A percentile compares a stretch with the other conserved stretches of the same genome.
Conservation (phyloP, 257 asterid genomes). For the Jacaranda copaia region DNA sequence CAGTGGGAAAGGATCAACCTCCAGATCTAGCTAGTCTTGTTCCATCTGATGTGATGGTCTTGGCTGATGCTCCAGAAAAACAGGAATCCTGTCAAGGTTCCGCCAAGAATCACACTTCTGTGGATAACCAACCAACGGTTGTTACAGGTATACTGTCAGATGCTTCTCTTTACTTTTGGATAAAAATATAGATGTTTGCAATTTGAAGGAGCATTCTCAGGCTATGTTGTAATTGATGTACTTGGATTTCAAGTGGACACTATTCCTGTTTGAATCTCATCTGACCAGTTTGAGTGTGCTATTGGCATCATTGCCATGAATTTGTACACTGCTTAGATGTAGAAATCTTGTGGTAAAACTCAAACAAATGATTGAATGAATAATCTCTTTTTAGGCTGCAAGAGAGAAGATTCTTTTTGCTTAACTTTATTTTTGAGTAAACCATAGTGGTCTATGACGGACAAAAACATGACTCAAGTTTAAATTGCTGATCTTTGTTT, state of each 20-base stretch:
- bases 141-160: constrained; percentile 49
- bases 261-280: too few species aligned
- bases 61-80: constrained; percentile 49
- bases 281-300: neutral
- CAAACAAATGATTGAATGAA: neutral
- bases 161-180: neutral
- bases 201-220: neutral
- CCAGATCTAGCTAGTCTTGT: constrained; percentile 90
- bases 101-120: constrained; percentile 43
- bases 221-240: too few species aligned
- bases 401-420: neutral
- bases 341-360: neutral
- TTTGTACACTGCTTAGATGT: neutral
- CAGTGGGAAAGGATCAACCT: constrained; percentile 95
- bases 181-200: neutral
- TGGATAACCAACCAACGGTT: constrained; percentile 44
- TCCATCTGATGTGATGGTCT: constrained; percentile 69
- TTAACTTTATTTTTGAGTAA: neutral
- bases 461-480: neutral
- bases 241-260: too few species aligned
- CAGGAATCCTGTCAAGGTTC: constrained; percentile 46
- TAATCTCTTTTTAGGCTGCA: neutral
- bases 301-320: neutral
- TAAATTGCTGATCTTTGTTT: constrained; percentile 26
- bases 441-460: neutral